Base-by-base conservation (phyloP, 2,329 filamentous ascomycete species). In the Pseudogymnoascus sp. region DNA sequence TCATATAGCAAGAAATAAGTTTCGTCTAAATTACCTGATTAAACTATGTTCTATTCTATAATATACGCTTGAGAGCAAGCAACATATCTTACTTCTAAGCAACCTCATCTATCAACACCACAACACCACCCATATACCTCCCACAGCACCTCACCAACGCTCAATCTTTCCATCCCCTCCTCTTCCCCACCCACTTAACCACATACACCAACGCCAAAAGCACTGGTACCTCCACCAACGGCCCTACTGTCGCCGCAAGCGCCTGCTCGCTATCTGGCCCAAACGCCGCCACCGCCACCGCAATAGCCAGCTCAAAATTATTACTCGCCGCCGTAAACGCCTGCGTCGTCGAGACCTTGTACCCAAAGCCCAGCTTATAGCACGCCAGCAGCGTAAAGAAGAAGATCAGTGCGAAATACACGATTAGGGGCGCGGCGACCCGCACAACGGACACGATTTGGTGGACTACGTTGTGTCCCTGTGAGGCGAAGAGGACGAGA, bases 291-390 rank as follows among this genome's bases (percentile, higher is more conserved):
- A 96, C 86, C 4, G 88, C 88, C 0, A 96, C 91, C 0, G 91
- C 91, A 74, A 96, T 96, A 0, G 92, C 90, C 25, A 96, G 77
- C 76, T 96, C 92, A 69, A 96, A 96, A 72, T 96, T 96, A 71
- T 96, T 96, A 72, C 91, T 96, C 0, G 90, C 89, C 0, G 90
- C 92, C 0, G 90, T 95, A 69, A 96, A 94, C 70, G 89, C 92
- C 74, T 95, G 90, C 1, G 90, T 93, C 9, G 82, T 80, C 1
- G 82, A 81, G 0, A 92, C 72, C 36, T 80, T 80, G 71, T 95
- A 95, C 0, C 84, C 85, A 63, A 92, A 92, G 0, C 90, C 88
- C n/a, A 87, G 74, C n/a, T 78, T 80, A 58, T 80, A 78, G 2
- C 84, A 81, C 1, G 86, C 75, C 45, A 77, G 77, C 1, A 94